Evolutionary conservation across 176 grass and related monocot species (phyloP).

Genomic region (Eragrostis curvula): DNA sequence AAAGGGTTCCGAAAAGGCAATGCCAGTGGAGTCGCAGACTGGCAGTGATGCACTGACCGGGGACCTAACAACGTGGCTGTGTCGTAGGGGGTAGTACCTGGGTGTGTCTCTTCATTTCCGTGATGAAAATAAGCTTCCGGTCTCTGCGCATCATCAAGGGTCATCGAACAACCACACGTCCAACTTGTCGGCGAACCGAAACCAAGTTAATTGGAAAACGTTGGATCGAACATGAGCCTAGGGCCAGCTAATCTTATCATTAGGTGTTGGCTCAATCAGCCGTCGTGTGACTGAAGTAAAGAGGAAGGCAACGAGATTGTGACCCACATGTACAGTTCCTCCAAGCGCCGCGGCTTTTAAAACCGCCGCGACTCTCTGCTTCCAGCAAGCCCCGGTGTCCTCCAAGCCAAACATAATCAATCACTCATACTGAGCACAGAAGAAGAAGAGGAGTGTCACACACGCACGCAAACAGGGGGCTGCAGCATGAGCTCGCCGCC

Average conservation of each 20-base stretch:
- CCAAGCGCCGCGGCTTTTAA: constrained; percentile 31
- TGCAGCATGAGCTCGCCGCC: constrained; percentile 21
- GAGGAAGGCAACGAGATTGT: background rate
- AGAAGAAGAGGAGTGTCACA: too few species aligned
- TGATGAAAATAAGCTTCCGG: background rate
- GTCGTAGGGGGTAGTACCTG: too few species aligned
- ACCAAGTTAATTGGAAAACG: background rate
- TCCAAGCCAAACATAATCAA: too few species aligned
- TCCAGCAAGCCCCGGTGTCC: too few species aligned
- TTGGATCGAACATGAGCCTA: background rate
- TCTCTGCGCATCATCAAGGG: background rate
- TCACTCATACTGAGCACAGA: background rate
- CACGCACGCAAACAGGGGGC: background rate
- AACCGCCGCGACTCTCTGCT: background rate
- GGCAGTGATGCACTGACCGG: background rate
- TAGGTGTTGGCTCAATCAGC: background rate
- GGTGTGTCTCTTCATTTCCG: background rate
- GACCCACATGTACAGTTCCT: background rate
- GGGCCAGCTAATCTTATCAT: background rate
- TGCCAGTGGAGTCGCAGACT: background rate
- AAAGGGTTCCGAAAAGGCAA: background rate
- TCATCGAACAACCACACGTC: background rate
- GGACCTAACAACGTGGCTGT: background rate
- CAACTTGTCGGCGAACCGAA: constrained; percentile 3
- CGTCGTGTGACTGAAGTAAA: constrained; percentile 12